These are phyloP conservation scores for Verbena officinalis DNA, from an alignment of 257 asterid genomes.

Conservation along the genomic window DNA sequence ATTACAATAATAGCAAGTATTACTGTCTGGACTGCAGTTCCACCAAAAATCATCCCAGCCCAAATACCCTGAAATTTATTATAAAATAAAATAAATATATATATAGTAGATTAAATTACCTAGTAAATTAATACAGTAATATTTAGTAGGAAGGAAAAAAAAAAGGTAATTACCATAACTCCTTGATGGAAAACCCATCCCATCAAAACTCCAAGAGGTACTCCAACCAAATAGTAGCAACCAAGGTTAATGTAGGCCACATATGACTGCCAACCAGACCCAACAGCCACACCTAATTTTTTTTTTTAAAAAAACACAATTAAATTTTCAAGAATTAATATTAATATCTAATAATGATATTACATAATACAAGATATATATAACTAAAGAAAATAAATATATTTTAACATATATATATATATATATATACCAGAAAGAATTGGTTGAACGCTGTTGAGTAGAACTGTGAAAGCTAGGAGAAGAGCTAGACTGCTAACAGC, in stretches of 20 bases:
- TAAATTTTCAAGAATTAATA: neutral
- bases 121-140: neutral
- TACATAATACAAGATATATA: too few species aligned
- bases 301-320: neutral
- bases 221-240: slow-evolving; percentile 66
- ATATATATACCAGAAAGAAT: slow-evolving; percentile 58
- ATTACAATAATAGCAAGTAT: slow-evolving; percentile 47
- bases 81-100: neutral
- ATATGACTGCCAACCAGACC: slow-evolving; percentile 83
- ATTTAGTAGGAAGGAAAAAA: neutral
- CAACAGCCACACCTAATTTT: slow-evolving; percentile 70
- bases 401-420: too few species aligned
- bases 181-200: slow-evolving; percentile 72
- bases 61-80: slow-evolving; percentile 51
- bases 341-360: too few species aligned
- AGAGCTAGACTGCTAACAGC: slow-evolving; percentile 55
- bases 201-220: slow-evolving; percentile 67
- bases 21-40: slow-evolving; percentile 65
- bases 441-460: slow-evolving; percentile 77
- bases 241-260: slow-evolving; percentile 75
- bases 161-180: slow-evolving; percentile 45
- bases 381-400: too few species aligned
- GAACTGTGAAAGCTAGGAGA: slow-evolving; percentile 60
- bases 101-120: too few species aligned
- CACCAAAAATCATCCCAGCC: slow-evolving; percentile 87